A percentile compares a stretch with the other conserved stretches of the same genome.
phyloP scores from a whole-genome alignment of 306 rosid species.

The Erythrophleum fordii region DNA sequence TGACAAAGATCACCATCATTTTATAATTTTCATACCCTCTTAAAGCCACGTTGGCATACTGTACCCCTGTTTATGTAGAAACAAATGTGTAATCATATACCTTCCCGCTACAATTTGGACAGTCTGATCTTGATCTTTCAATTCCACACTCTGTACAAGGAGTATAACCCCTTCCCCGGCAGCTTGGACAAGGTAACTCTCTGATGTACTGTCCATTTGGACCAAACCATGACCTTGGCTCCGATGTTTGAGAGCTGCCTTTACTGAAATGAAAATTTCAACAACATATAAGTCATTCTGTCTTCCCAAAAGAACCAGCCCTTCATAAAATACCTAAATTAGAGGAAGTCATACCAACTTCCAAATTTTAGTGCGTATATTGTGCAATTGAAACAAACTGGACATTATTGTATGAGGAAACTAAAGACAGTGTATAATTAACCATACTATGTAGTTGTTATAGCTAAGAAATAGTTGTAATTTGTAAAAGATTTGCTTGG shows the following conservation, averaged over 20 bases:
- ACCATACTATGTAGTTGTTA: not conserved
- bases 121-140: slow-evolving; percentile 86
- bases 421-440: not conserved
- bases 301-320: not conserved
- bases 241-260: slow-evolving; percentile 48
- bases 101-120: slow-evolving; percentile 84
- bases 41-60: not conserved
- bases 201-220: slow-evolving; percentile 90
- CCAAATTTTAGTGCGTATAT: not conserved
- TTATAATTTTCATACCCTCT: slow-evolving; percentile 4
- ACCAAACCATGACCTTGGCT: slow-evolving; percentile 87
- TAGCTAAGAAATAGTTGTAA: slow-evolving; percentile 6
- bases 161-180: slow-evolving; percentile 93
- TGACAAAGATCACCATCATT: slow-evolving; percentile 4
- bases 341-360: slow-evolving; percentile 13
- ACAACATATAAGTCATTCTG: slow-evolving; percentile 1
- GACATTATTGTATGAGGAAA: not conserved
- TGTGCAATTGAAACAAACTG: not conserved
- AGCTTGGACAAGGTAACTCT: slow-evolving; percentile 96
- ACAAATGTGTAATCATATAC: slow-evolving; percentile 43
- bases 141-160: slow-evolving; percentile 93
- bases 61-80: not conserved
- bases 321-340: not conserved
- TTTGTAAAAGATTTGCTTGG: not conserved
- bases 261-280: slow-evolving; percentile 50